Percentiles rank a stretch among this genome's conserved stretches.
Evolutionary conservation across 805 yeast genomes (phyloP).

Genomic region (Scheffersomyces coipomensis): DNA sequence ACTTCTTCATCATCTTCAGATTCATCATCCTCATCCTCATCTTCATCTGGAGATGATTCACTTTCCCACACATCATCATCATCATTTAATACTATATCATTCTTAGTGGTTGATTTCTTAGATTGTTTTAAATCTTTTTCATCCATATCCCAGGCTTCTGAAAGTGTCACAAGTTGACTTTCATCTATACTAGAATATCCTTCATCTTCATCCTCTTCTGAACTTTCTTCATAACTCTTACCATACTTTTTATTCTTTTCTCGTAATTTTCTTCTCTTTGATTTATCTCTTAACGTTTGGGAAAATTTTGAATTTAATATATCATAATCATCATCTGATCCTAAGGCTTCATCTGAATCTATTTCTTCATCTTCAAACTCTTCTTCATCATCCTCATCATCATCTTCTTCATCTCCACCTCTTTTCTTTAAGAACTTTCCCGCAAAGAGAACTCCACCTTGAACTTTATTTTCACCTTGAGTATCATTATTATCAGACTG

Average conservation of each 20-base stretch:
- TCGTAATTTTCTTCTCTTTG: constrained; percentile 32
- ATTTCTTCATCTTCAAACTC: constrained; percentile 62
- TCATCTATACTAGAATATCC: constrained; percentile 79
- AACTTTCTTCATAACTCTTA: constrained; percentile 32
- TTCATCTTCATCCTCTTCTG: constrained; percentile 42
- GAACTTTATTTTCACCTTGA: constrained; percentile 23
- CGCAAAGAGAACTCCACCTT: constrained; percentile 43
- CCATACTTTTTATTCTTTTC: constrained; percentile 12
- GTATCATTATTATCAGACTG: constrained; percentile 14
- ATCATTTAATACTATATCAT: constrained; percentile 26
- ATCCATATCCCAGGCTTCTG: constrained; percentile 89
- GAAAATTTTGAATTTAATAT: constrained; percentile 64
- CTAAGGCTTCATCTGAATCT: constrained; percentile 86
- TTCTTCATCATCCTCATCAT: constrained; percentile 12
- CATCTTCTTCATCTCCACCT: constrained; percentile 22
- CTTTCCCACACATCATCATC: constrained; percentile 31
- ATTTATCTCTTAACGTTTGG: constrained; percentile 62
- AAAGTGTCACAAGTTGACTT: constrained; percentile 66
- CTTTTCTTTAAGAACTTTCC: constrained; percentile 28
- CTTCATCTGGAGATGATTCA: constrained; percentile 16
- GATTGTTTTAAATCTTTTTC: constrained; percentile 44
- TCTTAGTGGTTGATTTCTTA: constrained; percentile 11
- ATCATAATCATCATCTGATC: constrained; percentile 73
- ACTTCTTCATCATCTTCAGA: constrained; percentile 21
- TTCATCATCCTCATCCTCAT: constrained; percentile 16